A percentile compares a stretch with the other conserved stretches of the same genome.
Conservation (phyloP, 2,329 filamentous ascomycete species). For the Fusarium caatingaense region DNA sequence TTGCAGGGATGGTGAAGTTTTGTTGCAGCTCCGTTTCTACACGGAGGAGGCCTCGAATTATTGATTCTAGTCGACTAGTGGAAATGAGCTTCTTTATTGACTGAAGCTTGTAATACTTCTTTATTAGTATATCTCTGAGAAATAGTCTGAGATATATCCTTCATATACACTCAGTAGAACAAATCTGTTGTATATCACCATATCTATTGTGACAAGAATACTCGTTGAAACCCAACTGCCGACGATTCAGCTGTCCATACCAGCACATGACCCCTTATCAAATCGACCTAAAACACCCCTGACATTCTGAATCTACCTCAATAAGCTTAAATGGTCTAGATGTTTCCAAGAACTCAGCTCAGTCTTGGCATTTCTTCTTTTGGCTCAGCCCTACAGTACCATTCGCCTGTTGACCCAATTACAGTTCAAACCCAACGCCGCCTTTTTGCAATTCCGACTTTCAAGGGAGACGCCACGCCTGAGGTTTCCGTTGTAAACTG, state of each 20-base stretch:
- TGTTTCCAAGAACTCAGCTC: slow-evolving; percentile 22
- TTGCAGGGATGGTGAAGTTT: neutral
- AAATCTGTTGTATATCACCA: too few relatives aligned
- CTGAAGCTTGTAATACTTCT: neutral
- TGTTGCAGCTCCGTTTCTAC: neutral
- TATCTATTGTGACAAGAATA: neutral
- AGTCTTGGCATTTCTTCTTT: slow-evolving; percentile 21
- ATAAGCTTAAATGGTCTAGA: slow-evolving; percentile 35
- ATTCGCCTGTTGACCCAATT: slow-evolving; percentile 21
- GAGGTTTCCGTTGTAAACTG: neutral
- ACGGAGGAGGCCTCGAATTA: slow-evolving; percentile 7
- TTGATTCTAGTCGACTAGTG: neutral
- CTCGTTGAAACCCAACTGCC: neutral
- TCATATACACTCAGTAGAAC: neutral
- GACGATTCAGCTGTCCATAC: neutral
- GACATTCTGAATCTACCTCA: neutral
- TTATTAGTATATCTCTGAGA: neutral
- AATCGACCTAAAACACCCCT: neutral
- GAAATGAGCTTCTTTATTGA: slow-evolving; percentile 1
- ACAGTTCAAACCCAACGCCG: slow-evolving; percentile 11
- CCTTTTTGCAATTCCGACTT: neutral
- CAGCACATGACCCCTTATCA: slow-evolving; percentile 3
- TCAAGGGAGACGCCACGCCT: slow-evolving; percentile 22
- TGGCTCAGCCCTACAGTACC: slow-evolving; percentile 24
- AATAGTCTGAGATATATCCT: too few relatives aligned